Evolutionary conservation across 257 asterid species (phyloP).

Genomic region (Linaria vulgaris): DNA sequence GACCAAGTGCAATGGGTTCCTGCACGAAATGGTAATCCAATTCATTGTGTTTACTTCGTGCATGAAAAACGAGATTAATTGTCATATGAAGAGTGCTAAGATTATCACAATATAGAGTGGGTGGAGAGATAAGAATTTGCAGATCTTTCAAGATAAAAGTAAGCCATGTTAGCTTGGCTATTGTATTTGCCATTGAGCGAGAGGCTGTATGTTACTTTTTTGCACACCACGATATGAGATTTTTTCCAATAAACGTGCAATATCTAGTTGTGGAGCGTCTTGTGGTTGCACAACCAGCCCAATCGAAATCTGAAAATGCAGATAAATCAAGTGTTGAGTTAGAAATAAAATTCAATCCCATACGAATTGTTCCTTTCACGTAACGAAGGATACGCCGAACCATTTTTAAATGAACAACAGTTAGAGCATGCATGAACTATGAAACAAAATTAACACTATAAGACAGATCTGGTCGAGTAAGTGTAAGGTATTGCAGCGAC

Average conservation of each 20-base stretch:
- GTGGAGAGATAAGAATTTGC: too few relatives aligned
- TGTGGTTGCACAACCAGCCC: not conserved
- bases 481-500: too few relatives aligned
- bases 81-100: too few relatives aligned
- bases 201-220: not conserved
- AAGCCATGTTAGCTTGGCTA: not conserved
- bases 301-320: not conserved
- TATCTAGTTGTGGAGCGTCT: too few relatives aligned
- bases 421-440: too few relatives aligned
- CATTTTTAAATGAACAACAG: too few relatives aligned
- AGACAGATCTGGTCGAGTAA: too few relatives aligned
- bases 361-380: too few relatives aligned
- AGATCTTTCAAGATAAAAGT: too few relatives aligned
- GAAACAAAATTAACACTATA: too few relatives aligned
- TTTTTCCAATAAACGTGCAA: not conserved
- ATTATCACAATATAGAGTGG: too few relatives aligned
- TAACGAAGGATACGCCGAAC: not conserved
- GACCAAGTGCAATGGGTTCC: not conserved
- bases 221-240: not conserved
- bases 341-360: not conserved
- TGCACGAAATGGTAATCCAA: not conserved
- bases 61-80: not conserved
- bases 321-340: not conserved
- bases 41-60: not conserved
- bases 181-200: not conserved